Percentiles rank a stretch among this genome's conserved stretches.
Evolutionary conservation across 495 filamentous ascomycete genomes (phyloP).

Genomic region (Aspergillus campestris): DNA sequence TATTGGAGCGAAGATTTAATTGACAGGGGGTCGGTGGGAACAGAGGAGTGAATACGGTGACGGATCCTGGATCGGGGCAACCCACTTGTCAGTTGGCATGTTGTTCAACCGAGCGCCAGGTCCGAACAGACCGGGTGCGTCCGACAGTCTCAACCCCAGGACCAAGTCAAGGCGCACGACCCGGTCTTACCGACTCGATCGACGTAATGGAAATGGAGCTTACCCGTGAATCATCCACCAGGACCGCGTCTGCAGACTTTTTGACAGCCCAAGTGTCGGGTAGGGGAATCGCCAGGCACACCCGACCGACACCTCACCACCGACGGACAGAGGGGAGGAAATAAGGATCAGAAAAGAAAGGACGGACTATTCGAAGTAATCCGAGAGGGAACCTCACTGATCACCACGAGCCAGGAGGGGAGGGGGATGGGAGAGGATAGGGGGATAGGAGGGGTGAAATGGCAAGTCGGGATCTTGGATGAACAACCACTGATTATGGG

Average conservation of each 20-base stretch:
- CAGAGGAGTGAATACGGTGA: conserved; percentile 5
- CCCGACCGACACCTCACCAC: conserved; percentile 9
- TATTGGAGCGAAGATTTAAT: neutral
- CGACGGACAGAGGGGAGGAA: conserved; percentile 1
- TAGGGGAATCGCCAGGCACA: conserved; percentile 7
- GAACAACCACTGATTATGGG: conserved; percentile 4
- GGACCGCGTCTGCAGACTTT: conserved; percentile 17
- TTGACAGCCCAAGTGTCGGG: conserved; percentile 5
- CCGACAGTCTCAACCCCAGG: conserved; percentile 4
- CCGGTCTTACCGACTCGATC: neutral
- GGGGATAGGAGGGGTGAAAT: conserved; percentile 7
- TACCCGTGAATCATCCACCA: conserved; percentile 6
- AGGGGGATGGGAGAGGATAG: conserved; percentile 9
- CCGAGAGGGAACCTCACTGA: neutral
- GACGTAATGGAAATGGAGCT: conserved; percentile 5
- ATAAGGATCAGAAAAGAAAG: conserved; percentile 1
- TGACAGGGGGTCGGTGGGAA: neutral
- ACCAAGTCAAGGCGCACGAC: neutral
- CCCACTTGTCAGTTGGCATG: conserved; percentile 13
- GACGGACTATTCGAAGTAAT: neutral
- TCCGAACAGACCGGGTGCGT: neutral
- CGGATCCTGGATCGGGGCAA: conserved; percentile 4
- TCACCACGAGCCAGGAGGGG: conserved; percentile 2
- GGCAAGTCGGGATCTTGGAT: neutral
- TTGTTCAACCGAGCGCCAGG: neutral